phyloP scores from a whole-genome alignment of 176 grass and related monocot genomes.

The Rhynchospora tenuis region DNA sequence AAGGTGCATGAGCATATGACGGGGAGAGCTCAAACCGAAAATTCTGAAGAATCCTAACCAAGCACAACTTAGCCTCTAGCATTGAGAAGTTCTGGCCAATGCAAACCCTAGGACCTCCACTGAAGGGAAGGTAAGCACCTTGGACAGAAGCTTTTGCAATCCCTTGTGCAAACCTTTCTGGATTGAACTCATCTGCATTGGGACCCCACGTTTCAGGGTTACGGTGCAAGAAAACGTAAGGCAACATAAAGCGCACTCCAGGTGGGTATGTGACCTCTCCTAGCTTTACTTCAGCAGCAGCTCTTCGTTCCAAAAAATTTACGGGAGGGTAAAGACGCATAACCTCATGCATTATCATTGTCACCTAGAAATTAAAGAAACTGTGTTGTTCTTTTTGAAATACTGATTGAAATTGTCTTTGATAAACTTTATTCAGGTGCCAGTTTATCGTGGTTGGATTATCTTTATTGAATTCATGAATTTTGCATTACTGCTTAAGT shows the following conservation, averaged over 20 bases:
- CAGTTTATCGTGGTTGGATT: not conserved
- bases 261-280: slow-evolving; percentile 34
- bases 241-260: slow-evolving; percentile 19
- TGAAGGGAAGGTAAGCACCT: slow-evolving; percentile 35
- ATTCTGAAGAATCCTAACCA: slow-evolving; percentile 37
- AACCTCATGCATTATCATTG: slow-evolving; percentile 47
- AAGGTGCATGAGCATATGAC: slow-evolving; percentile 35
- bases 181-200: slow-evolving; percentile 42
- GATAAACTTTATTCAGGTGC: not conserved
- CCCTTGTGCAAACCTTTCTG: slow-evolving; percentile 38
- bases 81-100: slow-evolving; percentile 43
- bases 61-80: slow-evolving; percentile 48
- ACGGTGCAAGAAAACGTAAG: slow-evolving; percentile 29
- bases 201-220: slow-evolving; percentile 31
- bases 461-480: not conserved
- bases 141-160: slow-evolving; percentile 27
- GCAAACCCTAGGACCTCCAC: slow-evolving; percentile 36
- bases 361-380: slow-evolving; percentile 20
- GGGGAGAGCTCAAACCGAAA: slow-evolving; percentile 44
- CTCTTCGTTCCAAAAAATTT: slow-evolving; percentile 11
- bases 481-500: no score
- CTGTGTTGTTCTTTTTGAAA: not conserved
- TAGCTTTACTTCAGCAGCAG: slow-evolving; percentile 25
- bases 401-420: not conserved
- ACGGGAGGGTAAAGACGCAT: slow-evolving; percentile 46